A percentile compares a stretch with the other conserved stretches of the same genome.
These are phyloP conservation scores for Rhynchospora tenuis DNA, from an alignment of 176 grass and related monocot genomes.

Conservation along the genomic window DNA sequence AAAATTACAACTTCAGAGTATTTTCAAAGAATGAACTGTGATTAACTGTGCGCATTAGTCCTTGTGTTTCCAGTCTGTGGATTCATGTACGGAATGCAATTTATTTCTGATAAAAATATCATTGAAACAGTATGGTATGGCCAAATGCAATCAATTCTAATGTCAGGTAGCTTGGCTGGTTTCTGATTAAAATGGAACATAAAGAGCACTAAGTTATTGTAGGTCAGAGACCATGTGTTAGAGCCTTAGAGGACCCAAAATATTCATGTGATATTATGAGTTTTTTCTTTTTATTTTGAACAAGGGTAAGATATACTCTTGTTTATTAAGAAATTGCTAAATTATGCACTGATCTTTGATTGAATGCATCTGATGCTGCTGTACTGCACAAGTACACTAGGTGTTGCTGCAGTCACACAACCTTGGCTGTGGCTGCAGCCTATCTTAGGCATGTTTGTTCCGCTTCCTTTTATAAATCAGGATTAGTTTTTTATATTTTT, in stretches of 20 bases:
- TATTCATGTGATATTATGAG: constrained; percentile 11
- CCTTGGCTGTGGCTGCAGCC: neutral
- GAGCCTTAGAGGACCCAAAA: neutral
- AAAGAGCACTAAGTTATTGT: constrained; percentile 5
- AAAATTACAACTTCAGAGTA: neutral
- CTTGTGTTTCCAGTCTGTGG: neutral
- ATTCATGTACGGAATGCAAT: constrained; percentile 13
- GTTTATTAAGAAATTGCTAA: neutral
- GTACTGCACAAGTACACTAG: neutral
- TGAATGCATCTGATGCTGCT: neutral
- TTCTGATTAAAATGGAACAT: constrained; percentile 7
- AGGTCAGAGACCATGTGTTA: neutral
- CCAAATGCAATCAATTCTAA: constrained; percentile 16
- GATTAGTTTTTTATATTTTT: neutral
- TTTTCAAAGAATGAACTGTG: neutral
- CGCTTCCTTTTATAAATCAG: neutral
- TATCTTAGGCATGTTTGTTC: neutral
- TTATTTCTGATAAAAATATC: constrained; percentile 9
- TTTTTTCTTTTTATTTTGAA: neutral
- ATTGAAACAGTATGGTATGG: constrained; percentile 15
- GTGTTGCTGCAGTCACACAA: too few relatives aligned
- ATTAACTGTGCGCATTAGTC: constrained; percentile 9
- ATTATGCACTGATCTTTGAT: neutral
- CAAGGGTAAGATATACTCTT: neutral
- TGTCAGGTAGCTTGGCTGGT: constrained; percentile 7